A percentile compares a stretch with the other conserved stretches of the same genome.
Conservation (phyloP, 495 filamentous ascomycete species). For the Penicillium cataractarum region DNA sequence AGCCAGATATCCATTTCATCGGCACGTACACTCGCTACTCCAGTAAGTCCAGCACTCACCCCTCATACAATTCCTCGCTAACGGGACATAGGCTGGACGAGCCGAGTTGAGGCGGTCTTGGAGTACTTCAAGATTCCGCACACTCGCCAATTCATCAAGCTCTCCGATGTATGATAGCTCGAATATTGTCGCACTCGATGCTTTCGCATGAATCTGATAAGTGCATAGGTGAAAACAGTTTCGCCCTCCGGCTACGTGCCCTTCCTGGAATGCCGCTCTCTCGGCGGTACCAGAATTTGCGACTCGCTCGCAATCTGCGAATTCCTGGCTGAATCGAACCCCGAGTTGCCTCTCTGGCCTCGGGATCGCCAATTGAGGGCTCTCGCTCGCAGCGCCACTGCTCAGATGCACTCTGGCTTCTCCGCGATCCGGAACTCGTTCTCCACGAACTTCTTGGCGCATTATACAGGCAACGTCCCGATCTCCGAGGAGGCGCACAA, state of each 20-base stretch:
- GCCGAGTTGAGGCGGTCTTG: constrained; percentile 39
- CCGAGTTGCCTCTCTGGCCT: constrained; percentile 50
- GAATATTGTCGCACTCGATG: not conserved
- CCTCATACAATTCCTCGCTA: constrained; percentile 1
- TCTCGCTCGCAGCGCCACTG: constrained; percentile 51
- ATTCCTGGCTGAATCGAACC: constrained; percentile 53
- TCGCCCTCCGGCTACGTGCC: constrained; percentile 41
- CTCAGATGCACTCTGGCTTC: constrained; percentile 62
- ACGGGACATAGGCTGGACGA: constrained; percentile 37
- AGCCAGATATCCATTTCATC: constrained; percentile 37
- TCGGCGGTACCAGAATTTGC: constrained; percentile 36
- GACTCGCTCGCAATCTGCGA: constrained; percentile 61
- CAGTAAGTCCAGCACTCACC: constrained; percentile 21
- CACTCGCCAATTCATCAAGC: constrained; percentile 24
- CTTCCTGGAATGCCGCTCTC: constrained; percentile 32
- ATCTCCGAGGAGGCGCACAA: constrained; percentile 28
- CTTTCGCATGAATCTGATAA: not conserved
- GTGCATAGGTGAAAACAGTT: constrained; percentile 26
- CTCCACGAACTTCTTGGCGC: constrained; percentile 48
- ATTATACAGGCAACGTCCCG: constrained; percentile 36
- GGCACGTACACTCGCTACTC: constrained; percentile 40
- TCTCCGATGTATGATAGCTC: constrained; percentile 27
- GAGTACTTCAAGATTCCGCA: constrained; percentile 43
- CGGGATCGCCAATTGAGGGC: constrained; percentile 46
- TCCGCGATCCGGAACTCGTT: constrained; percentile 44